Base-by-base conservation (phyloP, 2,329 filamentous ascomycete genomes). In the Amylocarpus encephaloides region DNA sequence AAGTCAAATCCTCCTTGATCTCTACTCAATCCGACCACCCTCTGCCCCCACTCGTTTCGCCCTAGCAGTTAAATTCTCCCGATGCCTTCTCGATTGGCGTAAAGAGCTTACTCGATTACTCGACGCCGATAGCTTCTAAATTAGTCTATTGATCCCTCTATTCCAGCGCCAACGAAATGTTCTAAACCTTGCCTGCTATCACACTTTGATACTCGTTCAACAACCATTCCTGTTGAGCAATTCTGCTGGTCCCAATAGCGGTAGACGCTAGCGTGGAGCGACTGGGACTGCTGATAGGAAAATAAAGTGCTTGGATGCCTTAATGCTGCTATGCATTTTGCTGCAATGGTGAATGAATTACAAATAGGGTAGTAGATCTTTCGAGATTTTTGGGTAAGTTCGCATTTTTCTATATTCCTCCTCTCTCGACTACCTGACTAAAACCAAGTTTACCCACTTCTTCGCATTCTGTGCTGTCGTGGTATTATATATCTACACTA, bases 71-170 rank as follows among this genome's bases (percentile, higher is more conserved):
- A 41, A 41, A 41, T 36, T 36, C 34, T 36, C 34, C 11, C 15
- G 11, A 16, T 4, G 11, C 34, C 22, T 26, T 26, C 22, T 26
- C 22, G 22, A 26, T 26, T 26, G 22, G 22, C 22, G 22, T 56
- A 59, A 63, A 13, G 69, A 68, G 1, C 65, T 78, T 10, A 67
- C 71, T 0, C 65, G 67, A 15, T 70, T 75, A 22, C 61, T 76
- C 2, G 68, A 70, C 43, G 66, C 68, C 1, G 66, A 68, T 33
- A 68, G 65, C 7, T 62, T 74, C 5, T 70, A 73, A 43, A 66
- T 70, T 0, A 70, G 67, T 4, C 67, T 70, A 48, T 61, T 74
- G 6, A 71, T 75, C 30, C 69, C 74, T 1, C 68, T 74, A n/a
- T 77, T 75, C 55, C 70, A 74, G 48, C 67, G 75, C 5, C 66